Evolutionary conservation across 768 basidiomycete species (phyloP), one percentile per base, ranked within the genome.

Genomic region (Rhodotorula babjevae): DNA sequence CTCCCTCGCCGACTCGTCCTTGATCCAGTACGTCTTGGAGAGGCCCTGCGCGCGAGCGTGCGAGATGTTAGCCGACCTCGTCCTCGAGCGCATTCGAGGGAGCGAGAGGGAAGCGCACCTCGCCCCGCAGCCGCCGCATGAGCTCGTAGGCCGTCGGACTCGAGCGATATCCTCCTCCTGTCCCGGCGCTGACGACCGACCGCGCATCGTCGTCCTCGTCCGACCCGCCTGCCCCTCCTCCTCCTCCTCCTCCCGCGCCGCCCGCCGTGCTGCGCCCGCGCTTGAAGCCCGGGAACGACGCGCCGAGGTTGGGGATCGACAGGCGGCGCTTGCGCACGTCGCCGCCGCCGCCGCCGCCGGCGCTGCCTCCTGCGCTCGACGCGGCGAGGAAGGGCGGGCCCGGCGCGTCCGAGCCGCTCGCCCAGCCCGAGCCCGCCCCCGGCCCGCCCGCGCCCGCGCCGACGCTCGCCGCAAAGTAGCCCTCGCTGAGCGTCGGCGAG

Each of bases 1-100:
- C 78, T 96, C 93, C 79, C 90, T 96, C 78, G 91, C 92, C 67
- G 90, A 90, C 78, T 92, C 92, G 79, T 97, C 94, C 72, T 93
- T 91, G 93, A 98, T 97, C 96, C 96, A 99, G 79, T 97, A 97
- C 78, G 96, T 92, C 74, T 89, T 87, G 33, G 91, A 92, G 29
- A 95, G 58, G 9, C 58, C 58, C 58, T 59, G 58, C 40, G 12
- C 27, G 33, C 6, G 16, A 11, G n/a, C 44, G 19, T 1, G 27
- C n/a, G 16, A 42, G 42, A 42, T 3, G 44, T 5, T 19, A 12
- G 12, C 31, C 11, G 1, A 42, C 16, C 56, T 36, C 19, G 31
- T 23, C 40, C 5, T 3, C 12, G 27, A 55, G 36, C 9, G 53
- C 27, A 12, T 25, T 23, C 7, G 44, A 18, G 44, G 12, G 44